Base-by-base conservation (phyloP, 371 early-diverging fungal species). In the Umbelopsis sp. region DNA sequence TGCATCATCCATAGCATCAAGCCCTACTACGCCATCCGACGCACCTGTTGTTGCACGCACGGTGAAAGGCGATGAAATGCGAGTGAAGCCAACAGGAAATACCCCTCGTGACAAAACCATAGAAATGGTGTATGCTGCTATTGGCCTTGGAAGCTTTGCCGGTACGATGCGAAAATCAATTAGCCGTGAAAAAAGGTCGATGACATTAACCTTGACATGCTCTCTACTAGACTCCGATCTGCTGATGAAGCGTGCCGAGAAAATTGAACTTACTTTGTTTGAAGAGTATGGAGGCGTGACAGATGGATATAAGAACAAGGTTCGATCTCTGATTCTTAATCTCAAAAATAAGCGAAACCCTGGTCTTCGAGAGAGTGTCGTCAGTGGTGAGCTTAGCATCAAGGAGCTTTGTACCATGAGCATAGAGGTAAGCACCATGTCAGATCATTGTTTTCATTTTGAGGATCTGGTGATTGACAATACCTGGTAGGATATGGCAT, bases 341-440 rank as follows among this genome's bases (percentile, higher is more conserved):
- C 78, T 98, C 29, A 91, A 91, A 65, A 92, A 92, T 76, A 91
- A 91, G 73, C 86, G 78, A 69, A 97, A 97, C 72, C 94, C 96
- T 10, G 87, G 82, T 24, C 82, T 97, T 70, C 85, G 94, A 63
- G 85, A 86, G 50, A 80, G 87, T 32, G 86, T 96, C 4, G 87
- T 95, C 4, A 82, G 79, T 65, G 95, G 95, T 2, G 83, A 87
- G 11, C 74, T 97, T 22, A 44, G 84, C 0, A 78, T 86, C 6
- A 80, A 82, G 20, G 79, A 81, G 12, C 84, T 98, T 69, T 94
- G 93, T 66, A 86, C 81, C 8, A 95, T 97, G 94, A 80, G 89
- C 63, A 84, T 91, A 10, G 90, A 90, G 51, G 83, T 81, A 83
- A 66, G 63, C 37, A 32, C 44, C 0, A 66, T 63, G 65, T 46